Conservation (phyloP, 257 asterid genomes). For the Solanum lycopersicoides region DNA sequence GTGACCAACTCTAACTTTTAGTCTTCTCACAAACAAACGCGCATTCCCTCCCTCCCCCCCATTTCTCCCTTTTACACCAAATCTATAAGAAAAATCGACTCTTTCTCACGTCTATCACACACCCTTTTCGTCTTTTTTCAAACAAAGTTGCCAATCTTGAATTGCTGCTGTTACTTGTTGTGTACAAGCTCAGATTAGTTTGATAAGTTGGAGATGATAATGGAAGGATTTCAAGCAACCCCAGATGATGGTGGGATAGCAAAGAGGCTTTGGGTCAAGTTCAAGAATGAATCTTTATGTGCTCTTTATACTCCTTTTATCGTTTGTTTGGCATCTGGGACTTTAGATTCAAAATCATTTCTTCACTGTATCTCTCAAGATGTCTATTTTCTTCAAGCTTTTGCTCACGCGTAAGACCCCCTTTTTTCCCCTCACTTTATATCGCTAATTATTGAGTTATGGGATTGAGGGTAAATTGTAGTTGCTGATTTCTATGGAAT, state of each 20-base stretch:
- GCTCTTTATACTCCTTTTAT: slow-evolving; percentile 52
- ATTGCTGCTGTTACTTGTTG: not conserved
- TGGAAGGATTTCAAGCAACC: slow-evolving; percentile 11
- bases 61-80: not conserved
- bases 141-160: not conserved
- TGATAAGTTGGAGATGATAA: not conserved
- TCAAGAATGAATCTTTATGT: slow-evolving; percentile 36
- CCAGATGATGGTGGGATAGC: slow-evolving; percentile 48
- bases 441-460: not conserved
- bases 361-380: slow-evolving; percentile 55
- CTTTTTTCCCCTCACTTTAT: not conserved
- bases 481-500: not conserved
- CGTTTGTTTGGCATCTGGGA: slow-evolving; percentile 41
- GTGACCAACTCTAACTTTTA: not conserved
- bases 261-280: slow-evolving; percentile 42
- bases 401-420: slow-evolving; percentile 45
- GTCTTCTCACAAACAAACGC: not conserved
- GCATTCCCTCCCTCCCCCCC: not conserved
- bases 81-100: not conserved
- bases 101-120: not conserved
- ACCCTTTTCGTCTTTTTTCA: not conserved
- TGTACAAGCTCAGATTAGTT: not conserved
- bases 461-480: not conserved
- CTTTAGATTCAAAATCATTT: slow-evolving; percentile 33
- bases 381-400: slow-evolving; percentile 50